Evolutionary conservation across 306 rosid genomes (phyloP), one percentile per base, ranked within the genome.

Genomic region (Nissolia schottii): DNA sequence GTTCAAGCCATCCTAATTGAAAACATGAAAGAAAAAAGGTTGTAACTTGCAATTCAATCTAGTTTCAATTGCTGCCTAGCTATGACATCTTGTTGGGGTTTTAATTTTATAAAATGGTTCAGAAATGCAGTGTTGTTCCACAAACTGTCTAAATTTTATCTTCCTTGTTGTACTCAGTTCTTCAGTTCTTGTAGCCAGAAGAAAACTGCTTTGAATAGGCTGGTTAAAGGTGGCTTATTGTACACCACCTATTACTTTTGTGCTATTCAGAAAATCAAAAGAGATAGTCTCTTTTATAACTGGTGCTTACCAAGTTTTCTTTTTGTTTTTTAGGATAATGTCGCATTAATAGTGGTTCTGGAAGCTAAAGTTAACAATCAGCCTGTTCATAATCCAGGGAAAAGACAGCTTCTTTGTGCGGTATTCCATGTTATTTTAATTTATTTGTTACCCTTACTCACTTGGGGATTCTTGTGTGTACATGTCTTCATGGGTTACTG

Each of bases 401-500:
- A 95, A 78, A 85, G 97, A 59, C 99, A 91, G 73, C 98, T 93
- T 67, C 96, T 95, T 74, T 95, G 99, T 81, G 99, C 92, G 90
- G 99, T 95, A 82, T 81, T 62, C 67, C 65, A 72, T n/a, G n/a
- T 37, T 70, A 25, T 11, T 11, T 66, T 64, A 67, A 50, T 80
- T 34, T 70, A 45, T 67, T 16, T 60, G 24, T 43, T 20, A 11
- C 37, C 56, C 51, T 37, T 37, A 12, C 11, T 37, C 14, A 9
- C 24, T 20, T 67, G 24, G 67, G 66, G 51, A 53, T 72, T 64
- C 43, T 40, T 27, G 22, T 40, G 40, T 51, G 32, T 49, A 29
- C 12, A 5, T 35, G 25, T 61, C 31, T 65, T 48, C 31, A 18
- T 25, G n/a, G 43, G 34, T 37, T 34, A 64, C 24, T 38, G 7